A percentile compares a stretch with the other conserved stretches of the same genome.
Evolutionary conservation across 768 basidiomycete species (phyloP).

Genomic region (Clitopilus hobsonii): DNA sequence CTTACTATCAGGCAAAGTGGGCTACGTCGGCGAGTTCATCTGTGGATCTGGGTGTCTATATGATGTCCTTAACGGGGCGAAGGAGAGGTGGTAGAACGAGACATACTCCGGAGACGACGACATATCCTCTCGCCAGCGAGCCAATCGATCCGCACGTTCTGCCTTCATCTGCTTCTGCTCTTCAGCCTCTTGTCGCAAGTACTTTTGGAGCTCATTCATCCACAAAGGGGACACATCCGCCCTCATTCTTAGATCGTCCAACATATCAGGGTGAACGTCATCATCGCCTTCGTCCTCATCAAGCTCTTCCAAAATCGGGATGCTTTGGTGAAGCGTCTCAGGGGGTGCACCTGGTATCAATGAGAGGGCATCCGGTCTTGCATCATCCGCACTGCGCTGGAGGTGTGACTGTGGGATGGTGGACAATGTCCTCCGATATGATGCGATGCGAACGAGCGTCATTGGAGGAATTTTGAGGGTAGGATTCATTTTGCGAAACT

Average conservation of each 20-base stretch:
- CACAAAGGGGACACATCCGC: constrained; percentile 7
- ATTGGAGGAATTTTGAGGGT: constrained; percentile 4
- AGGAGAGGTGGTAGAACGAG: too few relatives aligned
- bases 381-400: not conserved
- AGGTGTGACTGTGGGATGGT: not conserved
- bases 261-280: constrained; percentile 8
- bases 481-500: constrained; percentile 10
- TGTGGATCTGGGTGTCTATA: too few relatives aligned
- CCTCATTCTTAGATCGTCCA: constrained; percentile 12
- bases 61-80: too few relatives aligned
- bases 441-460: constrained; percentile 2
- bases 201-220: constrained; percentile 10
- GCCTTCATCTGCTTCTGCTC: constrained; percentile 9
- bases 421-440: constrained; percentile 4
- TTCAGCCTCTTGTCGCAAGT: constrained; percentile 8
- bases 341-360: not conserved
- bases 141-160: constrained; percentile 6
- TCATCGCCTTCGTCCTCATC: constrained; percentile 12
- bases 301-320: constrained; percentile 9
- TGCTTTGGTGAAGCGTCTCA: not conserved
- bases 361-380: not conserved
- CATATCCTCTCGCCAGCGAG: not conserved
- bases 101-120: too few relatives aligned
- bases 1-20: too few relatives aligned
- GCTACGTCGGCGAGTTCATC: too few relatives aligned